Base-by-base conservation (phyloP, 768 basidiomycete species). In the Amyloporia xantha region DNA sequence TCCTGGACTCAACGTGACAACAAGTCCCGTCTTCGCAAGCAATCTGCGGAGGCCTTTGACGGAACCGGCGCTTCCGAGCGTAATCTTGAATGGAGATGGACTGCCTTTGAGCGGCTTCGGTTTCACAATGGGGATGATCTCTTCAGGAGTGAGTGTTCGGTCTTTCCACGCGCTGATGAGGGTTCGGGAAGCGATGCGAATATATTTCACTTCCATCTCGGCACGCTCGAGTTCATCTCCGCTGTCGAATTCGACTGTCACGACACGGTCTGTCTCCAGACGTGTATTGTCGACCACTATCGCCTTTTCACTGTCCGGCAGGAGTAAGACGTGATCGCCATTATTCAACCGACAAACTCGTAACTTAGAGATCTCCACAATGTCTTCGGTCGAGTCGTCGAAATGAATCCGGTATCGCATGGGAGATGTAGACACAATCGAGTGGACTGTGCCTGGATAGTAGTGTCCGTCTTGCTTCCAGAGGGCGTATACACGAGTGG, bases 401-500 rank as follows among this genome's bases (percentile, higher is more conserved):
- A 89, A 91, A n/a, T 67, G 66, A 55, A 91, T 62, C 23, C 57
- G 44, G 62, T 78, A 84, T 35, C 53, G 61, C 2, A 57, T 60
- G 26, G 57, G 59, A 23, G 59, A 60, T 21, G 40, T 57, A 20
- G 54, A 48, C 44, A 61, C 54, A 42, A 52, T 50, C 15, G 70
- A 67, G 46, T 78, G 59, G 23, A 86, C 71, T 28, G 64, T 70
- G 13, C 86, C 89, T 15, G 78, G 64, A 59, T 81, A 85, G 65
- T 73, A 91, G 55, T 73, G 72, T 3, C 72, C 74, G 42, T 80
- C 79, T 39, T 67, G 64, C 52, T 70, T 76, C 85, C 84, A 87
- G 10, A 82, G 59, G 7, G 83, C 86, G 55, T 85, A 81, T n/a
- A 89, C 82, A 4, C 78, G 77, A 11, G 81, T 83, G 19, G 75